Evolutionary conservation across 352 stramenopile genomes (phyloP).

Genomic region (Halophytophthora batemanensis): DNA sequence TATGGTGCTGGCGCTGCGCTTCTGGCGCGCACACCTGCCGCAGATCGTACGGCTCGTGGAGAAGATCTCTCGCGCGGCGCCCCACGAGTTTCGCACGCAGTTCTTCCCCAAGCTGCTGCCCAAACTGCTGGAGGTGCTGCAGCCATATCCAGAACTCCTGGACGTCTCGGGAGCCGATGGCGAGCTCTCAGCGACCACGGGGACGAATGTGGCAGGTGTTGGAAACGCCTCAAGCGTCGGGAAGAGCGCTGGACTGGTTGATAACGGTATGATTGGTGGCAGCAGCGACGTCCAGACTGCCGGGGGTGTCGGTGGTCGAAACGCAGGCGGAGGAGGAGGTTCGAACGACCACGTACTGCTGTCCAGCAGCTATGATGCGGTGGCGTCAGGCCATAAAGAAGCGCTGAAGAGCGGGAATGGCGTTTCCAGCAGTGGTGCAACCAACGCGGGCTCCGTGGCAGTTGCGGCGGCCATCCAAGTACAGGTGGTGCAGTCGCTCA

Average conservation of each 20-base stretch:
- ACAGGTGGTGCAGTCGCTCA: slow-evolving; percentile 85
- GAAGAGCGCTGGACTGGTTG: slow-evolving; percentile 14
- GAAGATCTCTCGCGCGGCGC: slow-evolving; percentile 73
- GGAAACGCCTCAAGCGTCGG: slow-evolving; percentile 21
- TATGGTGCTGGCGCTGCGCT: slow-evolving; percentile 94
- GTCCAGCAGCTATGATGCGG: slow-evolving; percentile 29
- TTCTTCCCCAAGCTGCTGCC: slow-evolving; percentile 89
- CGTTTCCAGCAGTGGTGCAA: not conserved
- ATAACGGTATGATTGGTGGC: slow-evolving; percentile 8
- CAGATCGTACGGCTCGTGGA: slow-evolving; percentile 96
- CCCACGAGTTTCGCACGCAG: slow-evolving; percentile 72
- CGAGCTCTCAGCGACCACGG: slow-evolving; percentile 17
- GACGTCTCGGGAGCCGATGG: slow-evolving; percentile 46
- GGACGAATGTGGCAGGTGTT: slow-evolving; percentile 12
- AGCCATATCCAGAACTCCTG: slow-evolving; percentile 73
- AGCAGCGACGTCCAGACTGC: slow-evolving; percentile 16
- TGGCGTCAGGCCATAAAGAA: slow-evolving; percentile 12
- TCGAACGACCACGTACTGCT: slow-evolving; percentile 14
- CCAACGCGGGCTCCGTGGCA: slow-evolving; percentile 11
- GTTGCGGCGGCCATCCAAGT: slow-evolving; percentile 54
- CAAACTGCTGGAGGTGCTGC: slow-evolving; percentile 84
- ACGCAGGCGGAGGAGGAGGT: slow-evolving; percentile 8
- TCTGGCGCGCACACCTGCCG: slow-evolving; percentile 95
- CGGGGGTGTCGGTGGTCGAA: slow-evolving; percentile 2
- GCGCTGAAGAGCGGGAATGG: not conserved